Percentiles rank a stretch among this genome's conserved stretches.
Conservation (phyloP, 805 yeast genomes). For the Grigorovia transvaalensis region DNA sequence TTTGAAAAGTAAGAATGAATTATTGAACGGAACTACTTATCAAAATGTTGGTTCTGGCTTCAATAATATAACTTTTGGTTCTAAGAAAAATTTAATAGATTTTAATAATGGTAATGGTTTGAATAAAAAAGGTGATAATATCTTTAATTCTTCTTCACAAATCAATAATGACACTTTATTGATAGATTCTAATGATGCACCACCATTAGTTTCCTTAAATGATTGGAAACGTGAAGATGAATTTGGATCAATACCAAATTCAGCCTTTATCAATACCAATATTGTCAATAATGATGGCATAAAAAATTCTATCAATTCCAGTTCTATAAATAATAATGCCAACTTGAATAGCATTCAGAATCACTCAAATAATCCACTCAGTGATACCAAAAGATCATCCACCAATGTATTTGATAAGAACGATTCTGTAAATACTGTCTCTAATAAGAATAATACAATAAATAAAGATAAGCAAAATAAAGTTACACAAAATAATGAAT, state of each 20-base stretch:
- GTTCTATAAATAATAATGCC: not conserved
- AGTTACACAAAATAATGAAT: slow-evolving; percentile 28
- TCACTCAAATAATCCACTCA: too few species aligned
- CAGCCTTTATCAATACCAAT: not conserved
- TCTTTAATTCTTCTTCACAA: slow-evolving; percentile 2
- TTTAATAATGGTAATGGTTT: slow-evolving; percentile 4
- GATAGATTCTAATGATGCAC: slow-evolving; percentile 32
- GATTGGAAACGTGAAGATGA: slow-evolving; percentile 35
- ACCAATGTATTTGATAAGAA: slow-evolving; percentile 1
- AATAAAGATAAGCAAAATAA: slow-evolving; percentile 1
- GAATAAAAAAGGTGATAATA: not conserved
- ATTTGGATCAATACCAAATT: slow-evolving; percentile 8
- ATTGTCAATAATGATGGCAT: not conserved
- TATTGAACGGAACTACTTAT: not conserved
- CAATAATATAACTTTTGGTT: slow-evolving; percentile 31
- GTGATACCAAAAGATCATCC: not conserved
- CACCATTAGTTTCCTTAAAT: slow-evolving; percentile 32
- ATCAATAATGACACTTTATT: slow-evolving; percentile 8
- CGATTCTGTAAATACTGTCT: not conserved
- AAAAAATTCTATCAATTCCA: not conserved
- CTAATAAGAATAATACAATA: not conserved
- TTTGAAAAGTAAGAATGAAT: not conserved
- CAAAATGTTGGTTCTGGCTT: slow-evolving; percentile 22
- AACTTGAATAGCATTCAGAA: too few species aligned
- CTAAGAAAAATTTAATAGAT: slow-evolving; percentile 19